phyloP scores from a whole-genome alignment of 345 rosid species.

The Eucalyptus globulus region DNA sequence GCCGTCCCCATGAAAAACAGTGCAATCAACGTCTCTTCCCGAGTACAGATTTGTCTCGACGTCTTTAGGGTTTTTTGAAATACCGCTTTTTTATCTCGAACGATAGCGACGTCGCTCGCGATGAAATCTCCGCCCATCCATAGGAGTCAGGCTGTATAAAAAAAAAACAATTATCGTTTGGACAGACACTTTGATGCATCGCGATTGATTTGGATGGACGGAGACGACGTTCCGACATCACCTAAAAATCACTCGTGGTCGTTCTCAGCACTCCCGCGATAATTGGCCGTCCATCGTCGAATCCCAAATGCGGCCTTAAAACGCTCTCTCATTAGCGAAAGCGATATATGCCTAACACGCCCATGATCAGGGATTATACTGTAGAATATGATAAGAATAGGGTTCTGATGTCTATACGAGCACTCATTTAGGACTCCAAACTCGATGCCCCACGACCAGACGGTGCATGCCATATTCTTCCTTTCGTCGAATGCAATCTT shows the following conservation, averaged over 20 bases:
- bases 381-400: not conserved
- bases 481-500: not conserved
- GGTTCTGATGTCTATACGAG: not conserved
- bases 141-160: not conserved
- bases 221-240: not conserved
- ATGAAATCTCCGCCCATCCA: not conserved
- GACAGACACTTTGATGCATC: not conserved
- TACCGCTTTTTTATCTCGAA: not conserved
- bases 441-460: not conserved
- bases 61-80: not conserved
- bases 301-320: not conserved
- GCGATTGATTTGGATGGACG: not conserved
- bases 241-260: not conserved
- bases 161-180: not conserved
- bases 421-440: not conserved
- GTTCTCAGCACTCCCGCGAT: too few relatives aligned
- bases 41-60: not conserved
- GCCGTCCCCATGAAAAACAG: not conserved
- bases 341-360: not conserved
- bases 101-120: not conserved
- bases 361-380: not conserved
- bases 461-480: not conserved
- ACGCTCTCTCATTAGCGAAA: not conserved
- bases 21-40: not conserved
- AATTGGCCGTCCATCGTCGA: not conserved